Base-by-base conservation (phyloP, 73 alveolate genomes). In the Blepharisma japonicum region DNA sequence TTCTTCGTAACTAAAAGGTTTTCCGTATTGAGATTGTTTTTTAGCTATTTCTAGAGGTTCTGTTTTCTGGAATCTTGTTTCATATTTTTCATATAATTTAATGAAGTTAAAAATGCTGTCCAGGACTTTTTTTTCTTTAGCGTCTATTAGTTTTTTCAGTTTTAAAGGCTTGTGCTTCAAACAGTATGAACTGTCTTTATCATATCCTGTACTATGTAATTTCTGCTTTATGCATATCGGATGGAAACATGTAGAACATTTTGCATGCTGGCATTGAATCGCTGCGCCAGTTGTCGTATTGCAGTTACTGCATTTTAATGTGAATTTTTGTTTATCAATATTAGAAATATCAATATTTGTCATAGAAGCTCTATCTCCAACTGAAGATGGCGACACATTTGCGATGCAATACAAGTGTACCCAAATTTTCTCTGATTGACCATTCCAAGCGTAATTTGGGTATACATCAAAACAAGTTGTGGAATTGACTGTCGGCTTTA, bases 221-320 rank as follows among this genome's bases (percentile, higher is more conserved):
- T 18, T 14, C 18, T 61, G 47, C 23, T 61, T 61, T 61, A n/a
- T 39, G 47, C 74, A 61, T 61, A 14, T 39, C 14, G 74, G 74
- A 5, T 61, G 74, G 23, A 61, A 61, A 5, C 47, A n/a, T n/a
- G 23, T 61, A 2, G 14, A 48, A 5, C 74, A 61, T 61, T 39
- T 61, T 61, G 45, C 85, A 6, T 82, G 66, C 27, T 81, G 68
- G 77, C 94, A 86, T 55, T 82, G 68, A 49, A 86, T 77, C 23
- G 88, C 79, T 4, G 94, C 94, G 14, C 94, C 94, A 25, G 25
- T 82, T 80, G 67, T 82, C 66, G 81, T 80, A 18, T 81, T 45
- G 48, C 94, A 86, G 20, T 68, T 77, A 6, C 79, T 67, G 53
- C 94, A 86, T 46, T 56, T 68, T 27, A 77, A 72, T 6, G 49